Evolutionary conservation across 176 grass and related monocot species (phyloP), one percentile per base, ranked within the genome.

Genomic region (Bromus sterilis): DNA sequence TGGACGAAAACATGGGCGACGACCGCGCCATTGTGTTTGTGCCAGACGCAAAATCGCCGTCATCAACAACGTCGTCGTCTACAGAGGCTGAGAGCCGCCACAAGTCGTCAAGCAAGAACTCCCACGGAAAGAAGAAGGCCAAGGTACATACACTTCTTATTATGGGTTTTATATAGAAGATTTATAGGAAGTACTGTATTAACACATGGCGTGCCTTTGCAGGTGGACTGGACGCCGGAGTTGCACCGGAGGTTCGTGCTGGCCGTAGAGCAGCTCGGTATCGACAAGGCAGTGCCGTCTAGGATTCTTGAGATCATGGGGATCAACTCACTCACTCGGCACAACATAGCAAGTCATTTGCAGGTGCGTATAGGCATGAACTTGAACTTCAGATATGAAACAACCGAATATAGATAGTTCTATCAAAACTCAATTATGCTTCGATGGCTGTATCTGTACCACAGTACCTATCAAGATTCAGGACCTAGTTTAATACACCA

Each of bases 201-300:
- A 13, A 72, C n/a, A 9, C 30, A 4, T n/a, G 12, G n/a, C 9
- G 15, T 55, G 13, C 25, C 15, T 18, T 26, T 56, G 15, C 49
- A 98, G 95, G 95, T 98, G 73, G 95, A 98, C 75, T 98, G 95
- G 95, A 95, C 95, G 29, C 88, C 95, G 33, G 95, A 98, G 55
- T 88, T 95, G 63, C 95, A 98, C 56, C 90, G 95, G 82, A 93
- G 61, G 60, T 98, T 98, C 56, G 92, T 98, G 20, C 95, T 93
- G 77, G 92, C 90, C 1, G 92, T 95, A 67, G 95, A 98, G 76
- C 84, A 95, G 86, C 90, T 98, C 11, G 95, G 95, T 49, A 86
- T 98, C 5, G 92, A 95, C 39, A 95, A 98, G 77, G 95, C 95
- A 0, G 92, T 98, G 55, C 95, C 95, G 0, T 98, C 95, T 16